Conservation (phyloP, 345 rosid genomes). For the Hevea brasiliensis region DNA sequence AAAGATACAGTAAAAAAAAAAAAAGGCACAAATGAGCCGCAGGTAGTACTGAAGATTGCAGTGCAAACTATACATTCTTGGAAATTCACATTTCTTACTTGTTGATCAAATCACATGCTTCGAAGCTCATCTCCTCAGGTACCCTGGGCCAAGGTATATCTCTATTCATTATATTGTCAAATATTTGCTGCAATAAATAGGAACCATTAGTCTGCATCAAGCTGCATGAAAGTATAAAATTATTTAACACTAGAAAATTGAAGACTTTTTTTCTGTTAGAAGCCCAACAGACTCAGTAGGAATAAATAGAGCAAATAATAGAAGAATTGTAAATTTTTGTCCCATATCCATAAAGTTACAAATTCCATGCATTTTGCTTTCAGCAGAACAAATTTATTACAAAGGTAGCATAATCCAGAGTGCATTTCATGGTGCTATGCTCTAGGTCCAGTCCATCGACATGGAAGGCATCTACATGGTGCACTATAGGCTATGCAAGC, state of each 20-base stretch:
- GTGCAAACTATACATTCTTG: not conserved
- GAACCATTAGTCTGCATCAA: slow-evolving; percentile 8
- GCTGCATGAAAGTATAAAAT: slow-evolving; percentile 7
- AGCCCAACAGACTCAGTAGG: not conserved
- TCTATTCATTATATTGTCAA: slow-evolving; percentile 89
- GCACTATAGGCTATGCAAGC: not conserved
- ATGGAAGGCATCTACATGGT: not conserved
- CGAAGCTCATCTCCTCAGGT: slow-evolving; percentile 74
- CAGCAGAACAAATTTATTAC: not conserved
- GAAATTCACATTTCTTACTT: slow-evolving; percentile 56
- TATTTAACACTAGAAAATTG: not conserved
- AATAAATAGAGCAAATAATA: not conserved
- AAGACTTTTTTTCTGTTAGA: not conserved
- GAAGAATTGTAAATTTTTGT: not conserved
- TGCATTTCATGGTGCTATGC: not conserved
- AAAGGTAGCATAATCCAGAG: not conserved
- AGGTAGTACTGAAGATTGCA: not conserved
- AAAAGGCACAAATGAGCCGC: not conserved
- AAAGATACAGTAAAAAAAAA: not conserved
- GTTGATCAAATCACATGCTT: slow-evolving; percentile 76
- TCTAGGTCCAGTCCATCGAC: not conserved
- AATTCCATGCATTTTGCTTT: not conserved
- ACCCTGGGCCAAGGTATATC: slow-evolving; percentile 87
- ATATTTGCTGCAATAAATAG: slow-evolving; percentile 66
- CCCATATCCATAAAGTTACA: not conserved